These are phyloP conservation scores for Cordyceps militaris DNA, from an alignment of 2,329 filamentous ascomycete genomes.

Conservation along the genomic window DNA sequence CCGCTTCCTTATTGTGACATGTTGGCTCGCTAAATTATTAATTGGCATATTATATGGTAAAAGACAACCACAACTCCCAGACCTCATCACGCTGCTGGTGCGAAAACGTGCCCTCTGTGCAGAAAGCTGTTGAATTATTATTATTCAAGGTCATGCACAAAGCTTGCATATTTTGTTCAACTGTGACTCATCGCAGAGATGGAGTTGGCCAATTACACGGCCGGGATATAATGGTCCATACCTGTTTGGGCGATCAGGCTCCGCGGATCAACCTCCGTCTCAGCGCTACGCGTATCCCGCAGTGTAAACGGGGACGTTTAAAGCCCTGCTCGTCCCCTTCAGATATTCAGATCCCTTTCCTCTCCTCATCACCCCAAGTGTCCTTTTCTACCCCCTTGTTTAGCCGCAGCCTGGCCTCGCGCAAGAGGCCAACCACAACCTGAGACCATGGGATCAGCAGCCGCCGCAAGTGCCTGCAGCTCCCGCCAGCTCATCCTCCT, in stretches of 20 bases:
- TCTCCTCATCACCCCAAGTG: background rate
- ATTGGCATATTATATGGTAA: no score
- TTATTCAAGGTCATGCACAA: background rate
- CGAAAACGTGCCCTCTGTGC: no score
- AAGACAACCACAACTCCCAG: no score
- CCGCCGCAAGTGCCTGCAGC: constrained; percentile 3
- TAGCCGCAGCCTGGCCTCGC: constrained; percentile 11
- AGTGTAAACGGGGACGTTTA: background rate
- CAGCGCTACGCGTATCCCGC: background rate
- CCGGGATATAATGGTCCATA: background rate
- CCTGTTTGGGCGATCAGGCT: background rate
- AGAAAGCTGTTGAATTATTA: no score
- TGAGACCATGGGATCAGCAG: constrained; percentile 13
- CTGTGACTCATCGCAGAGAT: background rate
- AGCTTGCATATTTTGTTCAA: background rate
- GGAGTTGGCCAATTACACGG: background rate
- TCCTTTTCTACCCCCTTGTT: background rate
- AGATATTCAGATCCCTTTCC: background rate
- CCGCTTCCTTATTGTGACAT: no score
- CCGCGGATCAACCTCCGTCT: background rate
- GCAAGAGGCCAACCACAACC: constrained; percentile 10
- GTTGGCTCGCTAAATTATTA: no score
- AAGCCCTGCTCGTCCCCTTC: background rate
- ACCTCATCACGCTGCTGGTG: no score
- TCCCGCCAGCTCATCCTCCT: constrained; percentile 12